Percentiles rank a stretch among this genome's conserved stretches.
These are phyloP conservation scores for Zygnema circumcarinatum DNA, from an alignment of 139 green algal species.

Conservation along the genomic window DNA sequence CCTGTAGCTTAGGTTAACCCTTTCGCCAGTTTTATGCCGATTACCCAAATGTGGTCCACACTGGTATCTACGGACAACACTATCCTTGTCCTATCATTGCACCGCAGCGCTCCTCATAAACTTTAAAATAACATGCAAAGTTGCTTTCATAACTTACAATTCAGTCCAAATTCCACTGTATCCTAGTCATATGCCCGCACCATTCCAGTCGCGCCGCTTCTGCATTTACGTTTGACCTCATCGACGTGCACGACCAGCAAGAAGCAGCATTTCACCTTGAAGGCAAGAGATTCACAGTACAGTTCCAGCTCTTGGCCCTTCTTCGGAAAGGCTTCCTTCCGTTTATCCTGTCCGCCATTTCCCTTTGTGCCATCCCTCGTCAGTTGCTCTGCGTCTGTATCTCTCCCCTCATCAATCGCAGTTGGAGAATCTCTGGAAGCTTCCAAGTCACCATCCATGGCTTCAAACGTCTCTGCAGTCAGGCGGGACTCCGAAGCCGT, in stretches of 20 bases:
- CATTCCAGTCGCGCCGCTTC: not conserved
- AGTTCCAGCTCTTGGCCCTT: slow-evolving; percentile 58
- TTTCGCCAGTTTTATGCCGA: too few species aligned
- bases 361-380: too few species aligned
- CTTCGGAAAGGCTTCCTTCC: not conserved
- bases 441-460: too few species aligned
- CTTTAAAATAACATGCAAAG: not conserved
- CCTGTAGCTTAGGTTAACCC: too few species aligned
- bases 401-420: too few species aligned
- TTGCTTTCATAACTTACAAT: not conserved
- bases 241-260: not conserved
- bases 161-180: not conserved
- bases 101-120: not conserved
- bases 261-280: slow-evolving; percentile 32
- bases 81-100: not conserved
- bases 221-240: not conserved
- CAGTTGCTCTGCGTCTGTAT: too few species aligned
- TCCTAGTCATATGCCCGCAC: not conserved
- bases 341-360: not conserved
- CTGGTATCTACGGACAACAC: too few species aligned
- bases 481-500: too few species aligned
- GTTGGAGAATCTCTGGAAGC: too few species aligned
- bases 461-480: too few species aligned
- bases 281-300: slow-evolving; percentile 52
- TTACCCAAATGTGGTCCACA: too few species aligned